Base-by-base conservation (phyloP, 208 protist species). In the Tritrichomonas musculus region DNA sequence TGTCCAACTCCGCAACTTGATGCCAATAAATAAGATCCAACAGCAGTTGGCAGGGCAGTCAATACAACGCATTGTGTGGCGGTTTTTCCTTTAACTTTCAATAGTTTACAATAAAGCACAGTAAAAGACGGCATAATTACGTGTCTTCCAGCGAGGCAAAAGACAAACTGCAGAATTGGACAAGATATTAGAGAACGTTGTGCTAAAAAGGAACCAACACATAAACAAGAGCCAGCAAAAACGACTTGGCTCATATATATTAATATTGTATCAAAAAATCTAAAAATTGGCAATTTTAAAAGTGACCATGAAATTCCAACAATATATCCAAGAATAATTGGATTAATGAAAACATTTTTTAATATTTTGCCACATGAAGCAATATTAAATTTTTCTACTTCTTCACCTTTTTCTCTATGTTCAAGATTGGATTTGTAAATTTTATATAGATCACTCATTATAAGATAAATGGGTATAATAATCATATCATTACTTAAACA, bases 311-410 rank as follows among this genome's bases (percentile, higher is more conserved):
- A 1, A 39, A 88, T 57, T 3, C 77, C 77, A 27, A 44, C n/a
- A 17, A 88, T n/a, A 88, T 88, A 44, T 27, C 77, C 77, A 57
- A 88, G 13, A 88, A 88, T 57, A 50, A 88, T 88, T 17, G 77
- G 77, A 57, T 44, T 53, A 39, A 20, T 88, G 14, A n/a, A 20
- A 17, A 88, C 1, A 39, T 4, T 8, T 2, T 41, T 88, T 60
- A 88, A 20, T 41, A 88, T 88, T 1, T 5, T 57, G 0, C 33
- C 33, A 20, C 33, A 57, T 14, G 44, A 57, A 27, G 11, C 57
- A 49, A 88, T 39, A 20, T 20, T 47, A 57, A 88, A 88, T 88
- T 88, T 88, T 57, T 88, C 77, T 88, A 33, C 41, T 88, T 25
- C 27, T 57, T 88, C 77, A 39, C 77, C 77, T 57, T 88, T 88